Evolutionary conservation across 306 rosid species (phyloP), one percentile per base, ranked within the genome.

Genomic region (Macrotyloma uniflorum): DNA sequence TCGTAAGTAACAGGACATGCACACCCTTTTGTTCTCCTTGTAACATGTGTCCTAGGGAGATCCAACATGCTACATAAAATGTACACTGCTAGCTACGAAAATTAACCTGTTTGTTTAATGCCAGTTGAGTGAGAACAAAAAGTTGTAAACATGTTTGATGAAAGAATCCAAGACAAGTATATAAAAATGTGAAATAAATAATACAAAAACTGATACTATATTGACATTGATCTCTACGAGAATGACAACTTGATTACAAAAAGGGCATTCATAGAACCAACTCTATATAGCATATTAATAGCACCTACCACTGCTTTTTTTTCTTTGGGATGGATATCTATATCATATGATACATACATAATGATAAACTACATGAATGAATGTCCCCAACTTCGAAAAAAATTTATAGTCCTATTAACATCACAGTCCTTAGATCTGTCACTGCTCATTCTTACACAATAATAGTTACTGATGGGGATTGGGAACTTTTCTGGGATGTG

Each of bases 381-480:
- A 79, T 74, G 86, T 77, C 74, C 64, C 77, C 19, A 63, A 71
- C 67, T 58, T 69, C 15, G 36, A 8, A 36, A n/a, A n/a, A 79
- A 80, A 62, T 13, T 35, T 18, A 18, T 67, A 85, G 88, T 76
- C 90, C 87, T 79, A 78, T 87, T 91, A 86, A 89, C 89, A 79
- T 83, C 93, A 88, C 67, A 40, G 47, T 12, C 90, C 84, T 80
- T 75, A 81, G 82, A 81, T 53, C 67, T 55, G 77, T 83, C 83
- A 64, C 86, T 79, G 83, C 65, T 59, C 40, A 82, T 87, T 84
- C 84, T 84, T 58, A 43, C 79, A 62, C 84, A 74, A 80, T 84
- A 83, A 89, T 86, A 80, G 86, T 86, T 74, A 82, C 74, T 73
- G 91, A 89, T 75, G 78, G 83, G 74, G 93, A 88, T 87, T 79